Conservation (phyloP, 2,329 filamentous ascomycete genomes). For the Plenodomus biglobosus region DNA sequence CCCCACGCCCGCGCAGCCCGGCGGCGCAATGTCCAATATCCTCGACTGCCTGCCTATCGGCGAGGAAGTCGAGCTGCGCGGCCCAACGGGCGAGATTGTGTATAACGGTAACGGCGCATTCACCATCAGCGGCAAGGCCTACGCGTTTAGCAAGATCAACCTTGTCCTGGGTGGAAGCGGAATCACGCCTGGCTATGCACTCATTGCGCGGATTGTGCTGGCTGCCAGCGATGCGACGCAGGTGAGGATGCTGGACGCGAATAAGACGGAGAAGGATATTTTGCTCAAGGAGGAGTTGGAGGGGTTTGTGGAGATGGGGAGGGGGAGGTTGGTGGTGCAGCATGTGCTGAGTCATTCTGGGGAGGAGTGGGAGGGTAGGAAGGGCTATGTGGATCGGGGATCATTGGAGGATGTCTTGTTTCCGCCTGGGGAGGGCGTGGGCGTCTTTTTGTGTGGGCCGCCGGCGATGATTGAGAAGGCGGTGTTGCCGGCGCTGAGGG, state of each 20-base stretch:
- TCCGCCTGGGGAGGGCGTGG: conserved; percentile 45
- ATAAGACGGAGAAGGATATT: conserved; percentile 53
- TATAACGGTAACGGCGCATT: too few relatives aligned
- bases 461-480: conserved; percentile 56
- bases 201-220: conserved; percentile 50
- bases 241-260: conserved; percentile 52
- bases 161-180: conserved; percentile 56
- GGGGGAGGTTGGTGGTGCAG: conserved; percentile 48
- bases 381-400: conserved; percentile 49
- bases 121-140: conserved; percentile 11
- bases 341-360: conserved; percentile 53
- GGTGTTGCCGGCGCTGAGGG: conserved; percentile 52
- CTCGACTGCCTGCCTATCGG: too few relatives aligned
- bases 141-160: conserved; percentile 49
- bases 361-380: conserved; percentile 51
- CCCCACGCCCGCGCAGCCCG: too few relatives aligned
- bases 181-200: conserved; percentile 56
- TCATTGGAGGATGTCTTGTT: conserved; percentile 49
- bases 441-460: conserved; percentile 55
- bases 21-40: too few relatives aligned
- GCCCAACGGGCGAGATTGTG: too few relatives aligned
- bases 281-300: conserved; percentile 51
- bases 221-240: conserved; percentile 41
- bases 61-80: too few relatives aligned
- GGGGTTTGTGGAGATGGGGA: conserved; percentile 41